Evolutionary conservation across 225 moss, liverwort and hornwort species (phyloP), one percentile per base, ranked within the genome.

Genomic region (Pseudoscleropodium purum): DNA sequence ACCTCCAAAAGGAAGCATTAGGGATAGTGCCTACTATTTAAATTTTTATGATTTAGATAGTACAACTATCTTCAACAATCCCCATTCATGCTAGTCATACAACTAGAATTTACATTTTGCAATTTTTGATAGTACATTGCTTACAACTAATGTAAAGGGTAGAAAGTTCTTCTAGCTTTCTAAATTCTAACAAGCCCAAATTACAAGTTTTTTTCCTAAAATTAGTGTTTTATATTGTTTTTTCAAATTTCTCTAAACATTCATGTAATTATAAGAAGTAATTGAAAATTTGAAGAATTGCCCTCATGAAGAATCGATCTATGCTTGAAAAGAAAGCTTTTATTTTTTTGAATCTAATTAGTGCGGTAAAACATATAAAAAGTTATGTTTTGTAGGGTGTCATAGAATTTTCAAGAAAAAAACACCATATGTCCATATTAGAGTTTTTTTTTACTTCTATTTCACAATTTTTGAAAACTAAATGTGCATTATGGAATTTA

Each of bases 101-200:
- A 7, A n/a, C 4, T 3, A 24, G 0, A n/a, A 3, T n/a, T 69
- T 1, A n/a, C n/a, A 2, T 69, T 69, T 2, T 69, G 4, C 24
- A n/a, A 13, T 69, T 26, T 72, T 41, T 15, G 2, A 9, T 41
- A 41, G 15, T 9, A 26, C 5, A 41, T 41, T 41, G 41, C 15
- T 72, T 15, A 9, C 26, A 70, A 70, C 41, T 70, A 70, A 69
- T n/a, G 13, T 39, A 70, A 14, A 72, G 26, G 15, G 4, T 15
- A 14, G 15, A 41, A 26, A 41, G 8, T 41, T 72, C 15, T 15
- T 72, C 3, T 43, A 41, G 1, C 26, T 15, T 43, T 72, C 27
- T 43, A 26, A 3, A 9, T 43, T 72, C 27, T 43, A 26, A 3
- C 9, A 26, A 72, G 9, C 15, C 9, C 5, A 72, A 72, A 43